Evolutionary conservation across 208 protist genomes (phyloP), one percentile per base, ranked within the genome.

Genomic region (Crithidia brevicula): DNA sequence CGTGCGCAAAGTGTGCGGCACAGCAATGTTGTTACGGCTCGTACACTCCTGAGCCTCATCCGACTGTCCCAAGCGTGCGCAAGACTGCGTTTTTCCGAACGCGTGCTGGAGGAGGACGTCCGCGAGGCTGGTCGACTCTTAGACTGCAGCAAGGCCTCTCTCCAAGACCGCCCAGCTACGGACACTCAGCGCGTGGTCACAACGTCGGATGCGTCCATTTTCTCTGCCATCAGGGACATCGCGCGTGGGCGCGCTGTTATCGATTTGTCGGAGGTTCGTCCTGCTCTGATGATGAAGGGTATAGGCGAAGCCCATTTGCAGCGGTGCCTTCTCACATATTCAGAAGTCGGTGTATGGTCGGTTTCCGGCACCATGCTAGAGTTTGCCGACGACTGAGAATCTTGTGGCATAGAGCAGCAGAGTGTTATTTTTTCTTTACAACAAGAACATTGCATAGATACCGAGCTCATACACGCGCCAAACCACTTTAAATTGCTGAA

Each of bases 51-150:
- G 45, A 91, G 86, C 49, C 76, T 99, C 0, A 99, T 99, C 72
- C 97, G 99, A 47, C 84, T 99, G 7, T 89, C 93, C 22, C 95
- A 98, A 56, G 91, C 93, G 23, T 86, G 89, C 42, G 96, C 96
- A n/a, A 61, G 91, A 58, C 79, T 98, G 67, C 82, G 93, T 20
- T 92, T 98, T 57, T 89, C 83, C 6, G 73, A 84, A 27, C 88
- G 73, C 23, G 95, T 98, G 31, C 27, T 81, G 45, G 79, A 91
- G 58, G 56, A 77, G 47, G 94, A 98, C 69, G 96, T 98, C n/a
- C 77, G 84, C 16, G 92, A 98, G 67, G 96, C 96, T 34, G 83
- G 86, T 10, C 57, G 90, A 22, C 76, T 98, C 25, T 64, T 98
- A 16, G 88, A 96, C 56, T 94, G 88, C 58, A 92, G 85, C 82